These are phyloP conservation scores for Aspergillus bridgeri DNA, from an alignment of 495 filamentous ascomycete species.

Conservation along the genomic window DNA sequence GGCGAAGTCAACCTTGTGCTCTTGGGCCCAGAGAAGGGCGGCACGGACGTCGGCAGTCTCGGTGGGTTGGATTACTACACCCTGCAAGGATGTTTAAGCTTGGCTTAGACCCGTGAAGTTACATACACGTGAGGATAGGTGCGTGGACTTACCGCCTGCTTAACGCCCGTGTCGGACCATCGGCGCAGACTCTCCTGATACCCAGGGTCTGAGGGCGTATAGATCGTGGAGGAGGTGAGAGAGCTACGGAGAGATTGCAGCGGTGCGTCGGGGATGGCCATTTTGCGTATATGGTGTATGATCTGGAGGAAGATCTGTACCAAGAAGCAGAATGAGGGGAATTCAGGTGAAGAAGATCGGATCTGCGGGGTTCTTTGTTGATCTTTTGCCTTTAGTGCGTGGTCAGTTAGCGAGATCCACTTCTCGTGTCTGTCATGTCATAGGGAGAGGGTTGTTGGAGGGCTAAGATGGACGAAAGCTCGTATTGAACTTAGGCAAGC, in stretches of 20 bases:
- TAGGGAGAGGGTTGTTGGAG: background rate
- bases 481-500: background rate
- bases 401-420: background rate
- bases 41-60: slow-evolving; percentile 34
- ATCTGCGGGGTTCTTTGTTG: background rate
- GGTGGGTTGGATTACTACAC: slow-evolving; percentile 39
- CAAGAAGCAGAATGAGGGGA: background rate
- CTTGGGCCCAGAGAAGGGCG: slow-evolving; percentile 40
- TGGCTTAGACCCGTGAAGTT: background rate
- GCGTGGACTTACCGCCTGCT: slow-evolving; percentile 27
- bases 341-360: background rate
- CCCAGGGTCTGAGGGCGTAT: slow-evolving; percentile 27
- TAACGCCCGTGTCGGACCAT: slow-evolving; percentile 38
- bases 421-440: background rate
- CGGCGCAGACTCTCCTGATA: slow-evolving; percentile 31
- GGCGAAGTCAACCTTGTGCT: slow-evolving; percentile 45
- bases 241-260: slow-evolving; percentile 22
- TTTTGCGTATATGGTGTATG: slow-evolving; percentile 12
- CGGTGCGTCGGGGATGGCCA: slow-evolving; percentile 8
- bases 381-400: background rate
- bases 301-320: background rate
- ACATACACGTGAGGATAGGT: background rate
- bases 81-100: slow-evolving; percentile 25
- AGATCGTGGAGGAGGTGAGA: slow-evolving; percentile 22
- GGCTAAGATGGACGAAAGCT: background rate